Conservation (phyloP, 768 basidiomycete genomes). For the Phanerodontia chrysosporium region DNA sequence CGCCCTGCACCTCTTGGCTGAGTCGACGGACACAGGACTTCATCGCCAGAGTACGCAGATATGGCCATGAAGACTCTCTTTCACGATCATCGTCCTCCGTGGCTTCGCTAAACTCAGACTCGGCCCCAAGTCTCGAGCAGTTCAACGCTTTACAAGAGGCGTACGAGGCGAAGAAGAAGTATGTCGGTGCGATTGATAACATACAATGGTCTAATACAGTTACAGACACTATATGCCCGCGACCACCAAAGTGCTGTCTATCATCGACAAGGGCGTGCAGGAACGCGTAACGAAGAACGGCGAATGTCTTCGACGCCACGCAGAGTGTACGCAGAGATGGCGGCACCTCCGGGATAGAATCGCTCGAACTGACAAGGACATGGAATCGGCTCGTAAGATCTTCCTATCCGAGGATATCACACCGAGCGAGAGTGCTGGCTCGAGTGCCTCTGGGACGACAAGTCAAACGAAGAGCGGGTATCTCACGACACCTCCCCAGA, state of each 20-base stretch:
- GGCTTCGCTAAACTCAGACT: conserved; percentile 42
- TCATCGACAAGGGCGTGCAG: conserved; percentile 90
- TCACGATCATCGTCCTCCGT: conserved; percentile 36
- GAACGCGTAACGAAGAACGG: conserved; percentile 96
- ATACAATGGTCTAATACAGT: neutral
- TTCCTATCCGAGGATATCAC: conserved; percentile 46
- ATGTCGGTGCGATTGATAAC: conserved; percentile 19
- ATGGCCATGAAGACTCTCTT: conserved; percentile 42
- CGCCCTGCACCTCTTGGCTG: neutral
- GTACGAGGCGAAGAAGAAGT: conserved; percentile 89
- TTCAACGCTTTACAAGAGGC: conserved; percentile 67
- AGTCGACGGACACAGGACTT: conserved; percentile 57
- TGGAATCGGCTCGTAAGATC: conserved; percentile 66
- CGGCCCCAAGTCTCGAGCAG: conserved; percentile 52
- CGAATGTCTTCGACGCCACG: conserved; percentile 85
- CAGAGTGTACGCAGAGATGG: conserved; percentile 88
- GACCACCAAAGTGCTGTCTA: conserved; percentile 85
- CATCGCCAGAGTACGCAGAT: conserved; percentile 75
- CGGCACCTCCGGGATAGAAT: conserved; percentile 76
- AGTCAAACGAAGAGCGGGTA: conserved; percentile 43
- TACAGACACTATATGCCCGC: conserved; percentile 91
- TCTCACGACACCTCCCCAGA: conserved; percentile 58
- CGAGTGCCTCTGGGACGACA: conserved; percentile 58
- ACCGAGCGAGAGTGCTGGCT: conserved; percentile 59
- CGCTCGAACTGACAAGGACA: conserved; percentile 72